Evolutionary conservation across 2,329 filamentous ascomycete genomes (phyloP), one percentile per base, ranked within the genome.

Genomic region (Hypoxylon rubiginosum): DNA sequence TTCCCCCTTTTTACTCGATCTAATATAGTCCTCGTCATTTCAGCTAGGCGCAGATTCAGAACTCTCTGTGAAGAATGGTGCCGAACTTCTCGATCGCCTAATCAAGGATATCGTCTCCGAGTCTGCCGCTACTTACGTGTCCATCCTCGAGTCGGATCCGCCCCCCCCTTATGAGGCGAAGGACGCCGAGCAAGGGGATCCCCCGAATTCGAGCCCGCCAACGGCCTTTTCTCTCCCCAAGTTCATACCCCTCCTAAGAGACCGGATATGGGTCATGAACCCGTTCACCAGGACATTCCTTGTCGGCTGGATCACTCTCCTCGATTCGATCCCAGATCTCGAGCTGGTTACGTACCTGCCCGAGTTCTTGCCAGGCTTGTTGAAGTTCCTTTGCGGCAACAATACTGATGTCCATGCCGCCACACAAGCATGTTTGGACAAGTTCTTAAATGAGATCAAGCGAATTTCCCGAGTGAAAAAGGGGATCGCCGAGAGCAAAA

Each of bases 91-190:
- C 8, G 96, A 99, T 80, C 92, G 96, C 30, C 86, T 99, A 51
- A 90, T 99, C 75, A 97, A 97, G 80, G 94, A 98, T 74, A 97
- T 98, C 66, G 94, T 98, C 3, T 92, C 94, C 2, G 95, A 98
- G 80, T 97, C 94, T 5, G 94, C 95, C 13, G 92, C 95, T 46
- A 96, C 94, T 4, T 99, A 99, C 78, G 90, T 98, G 6, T 98
- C 96, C 0, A 88, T 97, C 9, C 83, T 99, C 24, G 91, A 97
- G 60, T 58, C 64, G n/a, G 59, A 62, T 11, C 55, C 66, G 69
- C 82, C 86, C 34, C 81, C 87, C 10, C 71, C 81, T 0, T 80
- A 83, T 9, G 82, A 84, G 17, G 80, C 81, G 45, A 84, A 84
- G 67, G 82, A 85, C 50, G 62, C 70, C 8, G 73, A 74, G 24